These are phyloP conservation scores for Cyberlindnera bimundalis DNA, from an alignment of 805 yeast species.

Conservation along the genomic window DNA sequence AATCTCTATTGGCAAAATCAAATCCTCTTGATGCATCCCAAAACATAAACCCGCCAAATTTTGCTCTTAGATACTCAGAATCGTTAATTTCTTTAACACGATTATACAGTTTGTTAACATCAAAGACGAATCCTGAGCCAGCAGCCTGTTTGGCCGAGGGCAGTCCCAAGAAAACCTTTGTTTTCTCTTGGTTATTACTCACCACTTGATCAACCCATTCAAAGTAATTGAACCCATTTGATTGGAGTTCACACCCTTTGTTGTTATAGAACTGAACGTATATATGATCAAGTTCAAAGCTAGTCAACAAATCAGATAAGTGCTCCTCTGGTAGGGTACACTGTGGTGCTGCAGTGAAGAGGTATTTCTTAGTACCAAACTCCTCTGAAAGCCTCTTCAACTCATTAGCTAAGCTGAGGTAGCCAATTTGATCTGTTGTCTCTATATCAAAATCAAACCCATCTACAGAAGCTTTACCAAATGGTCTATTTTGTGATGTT, in stretches of 20 bases:
- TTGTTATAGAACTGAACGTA: slow-evolving; percentile 80
- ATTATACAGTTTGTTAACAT: slow-evolving; percentile 30
- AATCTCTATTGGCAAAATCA: slow-evolving; percentile 35
- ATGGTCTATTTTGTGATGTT: slow-evolving; percentile 44
- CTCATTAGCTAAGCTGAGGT: slow-evolving; percentile 54
- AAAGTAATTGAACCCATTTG: slow-evolving; percentile 45
- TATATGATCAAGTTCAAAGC: slow-evolving; percentile 58
- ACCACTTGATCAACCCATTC: slow-evolving; percentile 39
- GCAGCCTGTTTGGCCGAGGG: slow-evolving; percentile 57
- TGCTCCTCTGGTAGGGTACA: slow-evolving; percentile 67
- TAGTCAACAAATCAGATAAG: slow-evolving; percentile 45
- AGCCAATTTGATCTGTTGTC: slow-evolving; percentile 59
- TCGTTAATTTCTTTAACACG: slow-evolving; percentile 25
- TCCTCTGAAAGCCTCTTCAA: slow-evolving; percentile 37
- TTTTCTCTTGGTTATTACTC: slow-evolving; percentile 36
- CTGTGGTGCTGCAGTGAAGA: slow-evolving; percentile 77
- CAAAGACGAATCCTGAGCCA: slow-evolving; percentile 51
- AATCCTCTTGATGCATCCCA: slow-evolving; percentile 90
- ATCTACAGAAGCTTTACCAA: slow-evolving; percentile 73
- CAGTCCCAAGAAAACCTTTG: slow-evolving; percentile 57
- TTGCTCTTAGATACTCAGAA: slow-evolving; percentile 10
- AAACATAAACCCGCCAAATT: slow-evolving; percentile 82
- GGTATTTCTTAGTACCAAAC: slow-evolving; percentile 47
- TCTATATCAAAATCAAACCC: slow-evolving; percentile 95
- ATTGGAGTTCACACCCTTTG: slow-evolving; percentile 40